Conservation (phyloP, 768 basidiomycete genomes). For the Exidia glandulosa region DNA sequence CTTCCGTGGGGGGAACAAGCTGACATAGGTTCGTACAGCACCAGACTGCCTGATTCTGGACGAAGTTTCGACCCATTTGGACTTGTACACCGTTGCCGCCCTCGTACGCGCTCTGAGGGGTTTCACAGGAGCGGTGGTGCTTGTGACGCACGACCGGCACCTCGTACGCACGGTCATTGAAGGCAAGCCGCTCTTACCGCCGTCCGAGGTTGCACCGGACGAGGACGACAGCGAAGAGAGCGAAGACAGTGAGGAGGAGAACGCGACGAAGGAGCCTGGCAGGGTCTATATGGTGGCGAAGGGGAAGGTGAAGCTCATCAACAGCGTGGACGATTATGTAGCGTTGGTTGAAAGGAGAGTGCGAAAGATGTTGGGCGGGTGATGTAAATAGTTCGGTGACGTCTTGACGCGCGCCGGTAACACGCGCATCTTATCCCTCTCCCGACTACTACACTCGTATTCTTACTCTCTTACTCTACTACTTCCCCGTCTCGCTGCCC, state of each 20-base stretch:
- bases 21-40: constrained; percentile 7
- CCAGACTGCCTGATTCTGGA: constrained; percentile 41
- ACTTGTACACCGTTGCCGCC: constrained; percentile 46
- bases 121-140: constrained; percentile 44
- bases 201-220: constrained; percentile 8
- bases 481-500: not conserved
- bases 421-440: no score
- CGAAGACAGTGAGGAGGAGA: constrained; percentile 13
- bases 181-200: not conserved
- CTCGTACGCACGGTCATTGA: constrained; percentile 13
- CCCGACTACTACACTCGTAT: no score
- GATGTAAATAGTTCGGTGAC: not conserved
- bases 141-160: constrained; percentile 56
- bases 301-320: constrained; percentile 15
- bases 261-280: constrained; percentile 1
- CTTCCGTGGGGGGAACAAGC: not conserved
- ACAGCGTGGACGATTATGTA: constrained; percentile 20
- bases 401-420: no score
- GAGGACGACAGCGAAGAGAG: constrained; percentile 13
- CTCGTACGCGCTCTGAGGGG: constrained; percentile 39
- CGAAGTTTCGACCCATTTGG: constrained; percentile 62
- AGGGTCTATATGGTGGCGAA: constrained; percentile 14
- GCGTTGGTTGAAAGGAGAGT: constrained; percentile 15
- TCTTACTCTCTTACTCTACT: not conserved
- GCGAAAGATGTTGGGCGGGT: constrained; percentile 3